Evolutionary conservation across 345 rosid species (phyloP), one percentile per base, ranked within the genome.

Genomic region (Eucalyptus polybractea): DNA sequence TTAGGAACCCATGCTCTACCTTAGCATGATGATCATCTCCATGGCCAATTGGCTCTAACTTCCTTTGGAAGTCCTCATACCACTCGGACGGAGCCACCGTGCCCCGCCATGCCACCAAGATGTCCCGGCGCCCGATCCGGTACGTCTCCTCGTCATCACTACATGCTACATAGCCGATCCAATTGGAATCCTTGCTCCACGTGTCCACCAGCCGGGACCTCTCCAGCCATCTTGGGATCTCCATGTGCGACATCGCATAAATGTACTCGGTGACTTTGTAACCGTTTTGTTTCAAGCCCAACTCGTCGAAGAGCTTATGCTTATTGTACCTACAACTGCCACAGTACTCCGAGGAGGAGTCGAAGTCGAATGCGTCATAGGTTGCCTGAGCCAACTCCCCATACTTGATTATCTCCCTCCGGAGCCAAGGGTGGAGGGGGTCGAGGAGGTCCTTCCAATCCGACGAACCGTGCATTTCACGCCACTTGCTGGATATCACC

Each of bases 141-240:
- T 5, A 16, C 0, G 92, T 88, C 88, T 91, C 93, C 72, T 90
- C 89, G 8, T 93, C 91, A 40, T 88, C 80, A 22, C 92, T 91
- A n/a, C 89, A 91, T 2, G 94, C 94, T 33, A 93, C 90, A 7
- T 90, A 94, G 10, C 96, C 94, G 87, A 94, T 90, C 96, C 94
- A 93, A 49, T 93, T 93, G 53, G 95, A 92, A 50, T 93, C 93
- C 65, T 90, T 91, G 91, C 94, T 92, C 94, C 94, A 91, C 1
- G 85, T 86, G 21, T 90, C 62, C 25, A 22, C 53, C 86, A 90
- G 33, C 10, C 47, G 89, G 24, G 94, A 92, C 65, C 90, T 90
- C 85, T 89, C 89, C 2, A 94, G 19, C 93, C 92, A 92, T 12
- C 87, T 88, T 13, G 94, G 96, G 92, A 94, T 54, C 37, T 91